Base-by-base conservation (phyloP, 202 grass and related monocot species). In the Zoysia matrella region DNA sequence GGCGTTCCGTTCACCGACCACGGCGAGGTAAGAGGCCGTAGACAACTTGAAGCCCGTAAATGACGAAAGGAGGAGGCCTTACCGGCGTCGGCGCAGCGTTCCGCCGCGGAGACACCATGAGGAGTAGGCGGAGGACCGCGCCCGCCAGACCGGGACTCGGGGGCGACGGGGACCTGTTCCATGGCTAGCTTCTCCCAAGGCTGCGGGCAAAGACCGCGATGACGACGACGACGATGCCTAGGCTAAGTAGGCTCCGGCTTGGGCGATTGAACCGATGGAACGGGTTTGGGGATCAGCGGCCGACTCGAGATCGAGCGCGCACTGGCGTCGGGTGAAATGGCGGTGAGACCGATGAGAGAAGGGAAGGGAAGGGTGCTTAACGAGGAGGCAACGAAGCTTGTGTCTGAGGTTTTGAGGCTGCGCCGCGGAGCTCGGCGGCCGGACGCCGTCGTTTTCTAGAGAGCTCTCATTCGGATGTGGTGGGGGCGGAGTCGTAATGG, bases 1-100 rank as follows among this genome's bases (percentile, higher is more conserved):
- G 39, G 52, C 14, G 77, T 41, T 80, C 52, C 52, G 42, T 47
- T 69, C 65, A 69, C 42, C 42, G 12, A 69, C 67, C 67, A 11
- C 46, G 16, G 7, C 6, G 4, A 69, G 52, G 42, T 45, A 80
- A 55, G 39, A 36, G 9, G 47, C 3, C 40, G 51, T 55, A 30
- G 18, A 30, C 5, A 2, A 43, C 12, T 18, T 11, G 52, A 4
- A 54, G 30, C 3, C 41, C 83, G 65, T 12, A 53, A 43, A 44
- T 60, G 74, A 11, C 41, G 57, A 30, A 11, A 12, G 30, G 61
- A 82, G 7, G 76, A 69, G 51, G 42, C 7, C 60, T 79, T 90
- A 94, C 93, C 91, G 70, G 44, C 66, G 77, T 69, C 52, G 1
- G 85, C 49, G 71, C 73, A 51, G 65, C 91, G 67, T 30, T 93